Base-by-base conservation (phyloP, 1,284 basidiomycete genomes). In the Xerocomus nothofagi region DNA sequence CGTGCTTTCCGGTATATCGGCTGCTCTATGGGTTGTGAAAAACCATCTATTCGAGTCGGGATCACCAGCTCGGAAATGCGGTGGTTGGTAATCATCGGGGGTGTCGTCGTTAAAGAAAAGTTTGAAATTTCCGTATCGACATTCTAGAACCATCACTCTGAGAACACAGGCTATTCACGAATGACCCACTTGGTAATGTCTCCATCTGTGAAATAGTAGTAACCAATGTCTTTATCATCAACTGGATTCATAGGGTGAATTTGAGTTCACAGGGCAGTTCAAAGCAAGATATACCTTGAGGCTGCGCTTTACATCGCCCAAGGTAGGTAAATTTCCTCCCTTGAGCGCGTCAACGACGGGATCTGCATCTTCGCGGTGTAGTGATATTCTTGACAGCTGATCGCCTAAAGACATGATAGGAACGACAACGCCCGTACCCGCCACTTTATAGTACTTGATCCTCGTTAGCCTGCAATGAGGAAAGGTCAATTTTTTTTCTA, bases 121-220 rank as follows among this genome's bases (percentile, higher is more conserved):
- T 62, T 92, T 92, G 71, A 92, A 87, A n/a, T 84, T 88, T 20
- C 88, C 87, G 61, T 78, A 93, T 29, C 89, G 82, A 40, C 81
- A 84, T 61, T 81, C 89, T 91, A 55, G 29, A 24, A 40, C 29
- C 43, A 44, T 48, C 31, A 52, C 27, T 30, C 17, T 37, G 20
- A 18, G 34, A 39, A 31, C n/a, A 23, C n/a, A 12, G 14, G 38
- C 9, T 1, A 20, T 9, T 41, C 10, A 33, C 30, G 21, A 41
- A 40, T 12, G 31, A 59, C 79, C 49, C 63, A 86, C 90, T 84
- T 15, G 89, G 89, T 27, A 92, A 70, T 21, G 77, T 71, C 47
- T 91, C 87, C 82, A 92, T 87, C 43, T 84, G 80, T 42, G 81
- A 82, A 40, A 86, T 88, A 12, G 82, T 81, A 55, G 84, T 79